Base-by-base conservation (phyloP, 345 rosid species). In the Camelina laxa region DNA sequence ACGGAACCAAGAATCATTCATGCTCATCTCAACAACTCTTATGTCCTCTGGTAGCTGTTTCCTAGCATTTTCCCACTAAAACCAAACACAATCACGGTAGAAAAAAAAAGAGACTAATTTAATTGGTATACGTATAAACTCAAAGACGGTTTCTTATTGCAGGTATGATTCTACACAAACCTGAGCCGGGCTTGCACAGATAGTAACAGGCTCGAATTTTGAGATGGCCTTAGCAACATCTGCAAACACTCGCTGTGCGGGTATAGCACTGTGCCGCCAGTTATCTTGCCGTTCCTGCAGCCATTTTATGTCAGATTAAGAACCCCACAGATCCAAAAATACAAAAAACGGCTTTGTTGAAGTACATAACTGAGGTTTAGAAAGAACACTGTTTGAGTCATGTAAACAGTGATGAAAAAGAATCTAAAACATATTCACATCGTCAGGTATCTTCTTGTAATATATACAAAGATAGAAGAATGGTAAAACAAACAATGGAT, bases 1-100 rank as follows among this genome's bases (percentile, higher is more conserved):
- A 1, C 97, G 95, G 74, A 95, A 88, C 99, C 99, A 95, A 51
- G 97, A 86, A 79, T 90, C 99, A 24, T 92, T 87, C 93, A 91
- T 90, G 72, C 97, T 89, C 91, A 95, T 87, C 85, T 92, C 97
- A 75, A 90, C 58, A 62, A 95, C 91, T 85, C 96, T 84, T 70
- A 95, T 76, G 50, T 87, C 80, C 35, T 80, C 82, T 21, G 97
- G 99, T 66, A 95, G 82, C 78, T 74, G 90, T 42, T 72, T 82
- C 62, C 92, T 85, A 24, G 97, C 99, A 80, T 86, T 88, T 35
- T 81, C 86, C 97, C 97, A 95, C 99, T 92, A 58, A 19, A 9
- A 11, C 53, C 60, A 78, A 16, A 9, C 70, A 80, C 16, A 42
- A 30, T 3, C 48, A 60, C 4, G 13, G 45, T 16, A 27, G 13